phyloP scores from a whole-genome alignment of 495 filamentous ascomycete species.

The Copromyces sp. region DNA sequence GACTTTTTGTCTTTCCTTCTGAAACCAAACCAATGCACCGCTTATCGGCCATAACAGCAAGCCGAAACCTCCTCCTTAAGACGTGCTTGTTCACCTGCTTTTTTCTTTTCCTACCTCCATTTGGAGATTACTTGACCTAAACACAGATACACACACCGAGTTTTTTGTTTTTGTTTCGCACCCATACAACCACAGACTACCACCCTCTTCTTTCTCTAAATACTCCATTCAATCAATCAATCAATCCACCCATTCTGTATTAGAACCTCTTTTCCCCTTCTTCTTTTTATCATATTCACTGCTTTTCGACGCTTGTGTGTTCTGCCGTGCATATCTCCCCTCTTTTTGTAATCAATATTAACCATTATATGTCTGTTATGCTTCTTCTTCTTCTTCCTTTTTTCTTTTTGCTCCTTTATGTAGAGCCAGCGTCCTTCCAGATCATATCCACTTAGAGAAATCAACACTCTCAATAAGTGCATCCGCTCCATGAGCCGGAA shows the following conservation, averaged over 20 bases:
- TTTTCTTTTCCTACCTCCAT: background rate
- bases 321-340: background rate
- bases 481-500: conserved; percentile 29
- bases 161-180: background rate
- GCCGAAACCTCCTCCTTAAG: too few relatives aligned
- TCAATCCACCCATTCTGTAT: background rate
- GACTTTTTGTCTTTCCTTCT: too few relatives aligned
- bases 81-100: too few relatives aligned
- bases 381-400: background rate
- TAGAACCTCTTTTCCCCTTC: background rate
- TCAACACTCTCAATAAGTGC: conserved; percentile 45
- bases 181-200: background rate
- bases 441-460: conserved; percentile 50
- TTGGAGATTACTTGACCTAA: background rate
- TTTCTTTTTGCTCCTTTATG: background rate
- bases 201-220: background rate
- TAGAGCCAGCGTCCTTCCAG: background rate
- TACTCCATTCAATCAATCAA: background rate
- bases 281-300: background rate
- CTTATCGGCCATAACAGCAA: too few relatives aligned
- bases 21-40: too few relatives aligned
- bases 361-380: background rate
- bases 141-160: background rate
- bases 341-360: background rate
- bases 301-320: background rate